phyloP scores from a whole-genome alignment of 495 filamentous ascomycete species.

The Xylaria venustula region DNA sequence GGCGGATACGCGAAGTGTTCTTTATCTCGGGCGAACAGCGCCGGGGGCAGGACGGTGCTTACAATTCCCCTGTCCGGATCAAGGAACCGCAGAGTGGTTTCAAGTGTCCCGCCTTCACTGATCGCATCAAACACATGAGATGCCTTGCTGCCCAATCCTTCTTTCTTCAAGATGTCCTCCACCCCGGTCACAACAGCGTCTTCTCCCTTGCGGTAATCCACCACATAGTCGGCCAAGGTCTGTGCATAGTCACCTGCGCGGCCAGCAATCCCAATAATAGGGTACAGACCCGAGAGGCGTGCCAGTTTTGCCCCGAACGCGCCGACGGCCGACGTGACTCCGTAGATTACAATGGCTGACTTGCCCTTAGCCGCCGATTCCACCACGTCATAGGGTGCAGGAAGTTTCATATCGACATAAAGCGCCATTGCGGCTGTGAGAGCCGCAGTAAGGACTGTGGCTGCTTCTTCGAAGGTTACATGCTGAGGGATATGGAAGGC shows the following conservation, averaged over 20 bases:
- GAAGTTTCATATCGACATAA: slow-evolving; percentile 47
- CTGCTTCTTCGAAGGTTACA: slow-evolving; percentile 68
- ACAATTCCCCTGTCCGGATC: slow-evolving; percentile 19
- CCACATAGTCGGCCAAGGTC: slow-evolving; percentile 61
- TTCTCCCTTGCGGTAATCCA: slow-evolving; percentile 70
- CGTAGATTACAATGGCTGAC: slow-evolving; percentile 51
- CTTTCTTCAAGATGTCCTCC: slow-evolving; percentile 42
- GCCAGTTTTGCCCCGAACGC: slow-evolving; percentile 68
- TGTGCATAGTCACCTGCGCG: slow-evolving; percentile 54
- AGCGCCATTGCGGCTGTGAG: slow-evolving; percentile 70
- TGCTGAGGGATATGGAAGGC: slow-evolving; percentile 68
- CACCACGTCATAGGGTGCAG: slow-evolving; percentile 61
- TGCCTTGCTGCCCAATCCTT: slow-evolving; percentile 15
- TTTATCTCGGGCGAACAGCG: slow-evolving; percentile 17
- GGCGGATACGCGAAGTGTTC: slow-evolving; percentile 21
- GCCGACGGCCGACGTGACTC: slow-evolving; percentile 65
- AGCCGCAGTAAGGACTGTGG: slow-evolving; percentile 69
- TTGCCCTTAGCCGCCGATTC: slow-evolving; percentile 36
- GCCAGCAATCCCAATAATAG: slow-evolving; percentile 67
- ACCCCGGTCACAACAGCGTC: slow-evolving; percentile 52
- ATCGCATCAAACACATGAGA: slow-evolving; percentile 61
- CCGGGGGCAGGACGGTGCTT: slow-evolving; percentile 27
- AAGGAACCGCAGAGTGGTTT: slow-evolving; percentile 22
- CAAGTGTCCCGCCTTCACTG: slow-evolving; percentile 45
- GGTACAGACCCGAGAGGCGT: slow-evolving; percentile 65